Percentiles rank a stretch among this genome's conserved stretches.
Evolutionary conservation across 805 yeast species (phyloP).

Genomic region (Lipomyces starkeyi): DNA sequence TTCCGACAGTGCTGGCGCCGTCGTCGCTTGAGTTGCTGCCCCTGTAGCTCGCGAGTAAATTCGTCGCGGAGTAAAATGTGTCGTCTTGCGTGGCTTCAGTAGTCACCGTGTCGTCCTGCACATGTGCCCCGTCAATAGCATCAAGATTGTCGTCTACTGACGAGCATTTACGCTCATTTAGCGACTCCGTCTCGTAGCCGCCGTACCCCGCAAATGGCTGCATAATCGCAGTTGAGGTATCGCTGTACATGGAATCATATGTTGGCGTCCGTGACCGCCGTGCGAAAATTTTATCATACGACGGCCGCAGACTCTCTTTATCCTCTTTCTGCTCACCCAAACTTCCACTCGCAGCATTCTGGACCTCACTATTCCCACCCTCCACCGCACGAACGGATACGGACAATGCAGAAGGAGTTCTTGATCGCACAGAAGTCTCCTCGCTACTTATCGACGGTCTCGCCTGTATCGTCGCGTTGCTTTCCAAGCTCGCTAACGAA

Average conservation of each 20-base stretch:
- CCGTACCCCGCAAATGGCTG: conserved; percentile 29
- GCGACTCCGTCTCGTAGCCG: conserved; percentile 10
- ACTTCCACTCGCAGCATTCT: background rate
- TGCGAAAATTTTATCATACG: conserved; percentile 13
- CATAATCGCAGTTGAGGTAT: conserved; percentile 33
- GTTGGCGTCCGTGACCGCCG: conserved; percentile 20
- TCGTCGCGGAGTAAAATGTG: conserved; percentile 27
- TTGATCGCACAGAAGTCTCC: conserved; percentile 3
- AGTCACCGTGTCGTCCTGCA: conserved; percentile 6
- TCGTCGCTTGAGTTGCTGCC: conserved; percentile 4
- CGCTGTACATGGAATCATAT: conserved; percentile 20
- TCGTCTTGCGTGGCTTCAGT: conserved; percentile 17
- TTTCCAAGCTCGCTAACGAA: background rate
- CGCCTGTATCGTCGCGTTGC: background rate
- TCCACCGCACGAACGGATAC: background rate
- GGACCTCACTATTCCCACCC: background rate
- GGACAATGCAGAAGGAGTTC: background rate
- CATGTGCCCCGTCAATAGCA: background rate
- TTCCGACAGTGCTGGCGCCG: conserved; percentile 2
- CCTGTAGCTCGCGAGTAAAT: conserved; percentile 14
- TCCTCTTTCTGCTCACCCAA: background rate
- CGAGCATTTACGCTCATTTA: background rate
- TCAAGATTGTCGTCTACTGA: background rate
- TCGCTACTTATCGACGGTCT: conserved; percentile 7
- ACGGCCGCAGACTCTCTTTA: background rate